These are phyloP conservation scores for Salix purpurea DNA, from an alignment of 345 rosid species.

Conservation along the genomic window DNA sequence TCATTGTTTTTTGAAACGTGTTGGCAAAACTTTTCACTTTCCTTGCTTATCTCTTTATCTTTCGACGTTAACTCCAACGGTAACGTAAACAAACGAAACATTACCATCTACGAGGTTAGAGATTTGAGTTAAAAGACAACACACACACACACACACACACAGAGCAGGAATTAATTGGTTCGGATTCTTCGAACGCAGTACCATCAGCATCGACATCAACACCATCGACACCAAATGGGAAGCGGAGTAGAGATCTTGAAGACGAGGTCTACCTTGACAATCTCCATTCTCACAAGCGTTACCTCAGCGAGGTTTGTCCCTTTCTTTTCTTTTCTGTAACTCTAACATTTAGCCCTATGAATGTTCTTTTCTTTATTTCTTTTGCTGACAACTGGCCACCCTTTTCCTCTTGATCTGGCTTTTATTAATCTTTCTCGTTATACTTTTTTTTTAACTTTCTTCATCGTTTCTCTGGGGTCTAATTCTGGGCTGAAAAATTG, in stretches of 20 bases:
- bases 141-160: too few species aligned
- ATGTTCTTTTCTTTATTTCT: not conserved
- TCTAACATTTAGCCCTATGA: too few species aligned
- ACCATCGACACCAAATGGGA: constrained; percentile 46
- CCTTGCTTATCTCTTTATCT: not conserved
- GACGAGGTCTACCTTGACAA: constrained; percentile 94
- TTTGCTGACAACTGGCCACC: not conserved
- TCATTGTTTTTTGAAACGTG: too few species aligned
- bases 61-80: not conserved
- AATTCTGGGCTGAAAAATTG: not conserved
- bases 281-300: constrained; percentile 89
- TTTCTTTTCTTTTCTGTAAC: not conserved
- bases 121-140: not conserved
- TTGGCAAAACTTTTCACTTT: not conserved
- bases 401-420: not conserved
- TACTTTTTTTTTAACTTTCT: not conserved
- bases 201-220: constrained; percentile 32
- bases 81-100: not conserved
- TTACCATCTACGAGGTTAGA: not conserved
- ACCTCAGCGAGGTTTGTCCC: constrained; percentile 73
- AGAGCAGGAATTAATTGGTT: constrained; percentile 12
- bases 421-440: not conserved
- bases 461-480: not conserved
- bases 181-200: constrained; percentile 34
- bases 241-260: constrained; percentile 84